These are phyloP conservation scores for Sugiyamaella smithiae DNA, from an alignment of 805 yeast genomes.

Conservation along the genomic window DNA sequence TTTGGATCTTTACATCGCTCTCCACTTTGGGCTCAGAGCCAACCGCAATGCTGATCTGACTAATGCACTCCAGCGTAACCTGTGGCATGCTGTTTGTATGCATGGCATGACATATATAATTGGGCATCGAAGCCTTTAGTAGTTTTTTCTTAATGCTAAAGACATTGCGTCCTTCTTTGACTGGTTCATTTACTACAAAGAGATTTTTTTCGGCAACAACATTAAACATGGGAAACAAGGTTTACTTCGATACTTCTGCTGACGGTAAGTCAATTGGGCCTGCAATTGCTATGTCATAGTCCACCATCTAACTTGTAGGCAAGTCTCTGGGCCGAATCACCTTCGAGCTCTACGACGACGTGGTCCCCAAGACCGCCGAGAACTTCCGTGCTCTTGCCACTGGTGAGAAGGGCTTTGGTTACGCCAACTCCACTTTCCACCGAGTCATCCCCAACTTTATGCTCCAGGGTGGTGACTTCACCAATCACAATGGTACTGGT, in stretches of 20 bases:
- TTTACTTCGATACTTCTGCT: conserved; percentile 78
- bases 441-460: conserved; percentile 95
- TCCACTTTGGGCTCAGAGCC: too few species aligned
- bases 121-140: conserved; percentile 4
- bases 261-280: conserved; percentile 42
- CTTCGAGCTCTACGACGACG: conserved; percentile 86
- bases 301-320: conserved; percentile 39
- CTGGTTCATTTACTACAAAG: conserved; percentile 12
- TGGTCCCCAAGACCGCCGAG: conserved; percentile 90
- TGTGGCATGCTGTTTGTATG: conserved; percentile 2
- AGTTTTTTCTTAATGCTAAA: conserved; percentile 14
- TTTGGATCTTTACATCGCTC: too few species aligned
- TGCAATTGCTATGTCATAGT: not conserved
- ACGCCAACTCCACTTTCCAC: conserved; percentile 86
- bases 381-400: conserved; percentile 94
- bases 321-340: conserved; percentile 75
- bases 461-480: conserved; percentile 95
- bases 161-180: conserved; percentile 9
- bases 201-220: conserved; percentile 22
- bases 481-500: conserved; percentile 86
- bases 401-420: conserved; percentile 93
- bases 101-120: conserved; percentile 5
- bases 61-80: conserved; percentile 3
- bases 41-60: too few species aligned
- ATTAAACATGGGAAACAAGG: conserved; percentile 42